phyloP scores from a whole-genome alignment of 345 rosid species.

The Euphorbia peplus region DNA sequence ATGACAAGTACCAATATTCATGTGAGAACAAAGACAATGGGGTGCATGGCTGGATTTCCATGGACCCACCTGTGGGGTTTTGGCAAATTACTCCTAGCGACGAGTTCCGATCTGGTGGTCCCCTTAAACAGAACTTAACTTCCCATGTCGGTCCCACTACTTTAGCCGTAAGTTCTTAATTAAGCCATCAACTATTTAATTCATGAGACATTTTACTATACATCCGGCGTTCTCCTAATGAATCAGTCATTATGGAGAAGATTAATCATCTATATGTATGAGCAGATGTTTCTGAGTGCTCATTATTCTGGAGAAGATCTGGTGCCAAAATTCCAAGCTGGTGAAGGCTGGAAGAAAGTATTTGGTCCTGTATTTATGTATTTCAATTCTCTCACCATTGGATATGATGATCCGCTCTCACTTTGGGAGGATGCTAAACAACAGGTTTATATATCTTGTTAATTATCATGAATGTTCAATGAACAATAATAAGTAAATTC shows the following conservation, averaged over 20 bases:
- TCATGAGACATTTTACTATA: no score
- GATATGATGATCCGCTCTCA: conserved; percentile 63
- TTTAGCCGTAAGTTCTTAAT: conserved; percentile 18
- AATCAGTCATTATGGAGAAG: neutral
- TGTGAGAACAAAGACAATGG: conserved; percentile 14
- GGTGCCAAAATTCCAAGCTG: conserved; percentile 51
- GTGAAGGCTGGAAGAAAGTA: conserved; percentile 87
- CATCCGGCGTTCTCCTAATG: no score
- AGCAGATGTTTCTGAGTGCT: conserved; percentile 58
- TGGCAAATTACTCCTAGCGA: conserved; percentile 31
- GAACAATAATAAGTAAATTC: neutral
- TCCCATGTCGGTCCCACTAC: conserved; percentile 31
- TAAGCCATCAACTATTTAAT: neutral
- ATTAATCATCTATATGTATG: neutral
- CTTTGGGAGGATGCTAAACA: conserved; percentile 93
- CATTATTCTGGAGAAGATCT: conserved; percentile 86
- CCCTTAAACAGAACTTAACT: conserved; percentile 22
- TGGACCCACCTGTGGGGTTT: conserved; percentile 22
- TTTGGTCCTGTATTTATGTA: conserved; percentile 91
- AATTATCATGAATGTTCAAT: no score
- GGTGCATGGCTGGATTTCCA: conserved; percentile 28
- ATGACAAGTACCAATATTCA: conserved; percentile 30
- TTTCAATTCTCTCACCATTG: conserved; percentile 45
- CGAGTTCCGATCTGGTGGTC: conserved; percentile 28
- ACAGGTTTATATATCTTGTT: conserved; percentile 40